These are phyloP conservation scores for Suhomyces coccinellae DNA, from an alignment of 1,139 yeast species.

Conservation along the genomic window DNA sequence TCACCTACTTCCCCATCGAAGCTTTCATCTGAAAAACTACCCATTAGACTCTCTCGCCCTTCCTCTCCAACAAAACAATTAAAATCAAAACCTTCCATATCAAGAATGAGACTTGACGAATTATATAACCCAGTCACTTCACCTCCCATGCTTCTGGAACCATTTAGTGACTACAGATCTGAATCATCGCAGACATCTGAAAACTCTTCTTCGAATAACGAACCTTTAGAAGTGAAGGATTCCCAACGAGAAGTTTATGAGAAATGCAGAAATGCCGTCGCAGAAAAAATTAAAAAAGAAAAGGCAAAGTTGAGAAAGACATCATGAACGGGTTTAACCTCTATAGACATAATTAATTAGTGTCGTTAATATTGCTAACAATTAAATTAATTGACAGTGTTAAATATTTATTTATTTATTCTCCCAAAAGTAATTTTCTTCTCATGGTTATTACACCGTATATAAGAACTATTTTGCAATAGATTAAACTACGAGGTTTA, in stretches of 20 bases:
- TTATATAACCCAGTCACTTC: conserved; percentile 27
- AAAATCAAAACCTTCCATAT: conserved; percentile 26
- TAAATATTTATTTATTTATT: no score
- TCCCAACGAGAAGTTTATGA: conserved; percentile 23
- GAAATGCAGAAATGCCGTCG: conserved; percentile 30
- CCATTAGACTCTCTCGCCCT: conserved; percentile 19
- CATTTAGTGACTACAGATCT: conserved; percentile 8
- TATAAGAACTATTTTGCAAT: no score
- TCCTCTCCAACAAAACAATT: conserved; percentile 18
- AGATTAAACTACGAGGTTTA: no score
- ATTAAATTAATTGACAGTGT: no score
- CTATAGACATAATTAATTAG: no score
- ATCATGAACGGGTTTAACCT: no score
- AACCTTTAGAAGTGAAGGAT: conserved; percentile 3
- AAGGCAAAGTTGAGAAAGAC: no score
- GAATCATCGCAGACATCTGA: conserved; percentile 9
- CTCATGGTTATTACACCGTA: no score
- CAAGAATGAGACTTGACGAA: conserved; percentile 26
- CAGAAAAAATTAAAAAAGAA: conserved; percentile 25
- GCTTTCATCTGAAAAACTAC: conserved; percentile 9
- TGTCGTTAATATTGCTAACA: no score
- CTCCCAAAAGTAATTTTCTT: no score
- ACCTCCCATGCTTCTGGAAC: conserved; percentile 17
- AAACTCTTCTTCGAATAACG: conserved; percentile 1
- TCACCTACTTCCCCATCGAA: conserved; percentile 11